These are phyloP conservation scores for Trametes elegans DNA, from an alignment of 768 basidiomycete species.

Conservation along the genomic window DNA sequence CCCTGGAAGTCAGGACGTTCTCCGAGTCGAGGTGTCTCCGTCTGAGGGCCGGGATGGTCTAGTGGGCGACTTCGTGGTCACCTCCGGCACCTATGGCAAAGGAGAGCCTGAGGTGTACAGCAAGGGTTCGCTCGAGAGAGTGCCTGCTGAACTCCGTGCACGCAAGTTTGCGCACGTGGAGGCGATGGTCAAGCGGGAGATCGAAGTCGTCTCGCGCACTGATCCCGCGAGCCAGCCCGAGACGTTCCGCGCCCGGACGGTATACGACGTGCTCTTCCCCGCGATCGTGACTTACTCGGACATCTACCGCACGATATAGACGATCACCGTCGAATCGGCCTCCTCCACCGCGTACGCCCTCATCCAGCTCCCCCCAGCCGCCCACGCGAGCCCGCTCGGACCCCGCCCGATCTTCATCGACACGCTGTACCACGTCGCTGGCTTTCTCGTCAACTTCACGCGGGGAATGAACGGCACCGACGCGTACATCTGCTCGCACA, in stretches of 20 bases:
- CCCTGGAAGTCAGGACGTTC: conserved; percentile 32
- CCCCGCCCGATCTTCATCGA: conserved; percentile 62
- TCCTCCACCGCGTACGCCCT: conserved; percentile 50
- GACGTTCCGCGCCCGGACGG: conserved; percentile 51
- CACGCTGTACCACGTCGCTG: conserved; percentile 65
- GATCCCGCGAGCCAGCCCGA: conserved; percentile 30
- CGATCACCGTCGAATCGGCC: conserved; percentile 47
- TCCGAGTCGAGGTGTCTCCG: conserved; percentile 28
- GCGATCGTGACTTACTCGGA: conserved; percentile 63
- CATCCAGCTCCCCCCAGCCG: conserved; percentile 40
- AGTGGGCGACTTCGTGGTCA: conserved; percentile 43
- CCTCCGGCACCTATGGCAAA: conserved; percentile 30
- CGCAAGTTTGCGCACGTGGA: conserved; percentile 34
- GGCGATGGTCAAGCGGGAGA: conserved; percentile 32
- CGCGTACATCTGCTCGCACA: conserved; percentile 61
- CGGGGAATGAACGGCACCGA: conserved; percentile 38
- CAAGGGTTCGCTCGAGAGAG: neutral
- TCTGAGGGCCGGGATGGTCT: conserved; percentile 35
- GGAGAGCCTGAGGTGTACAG: conserved; percentile 27
- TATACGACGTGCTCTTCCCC: conserved; percentile 68
- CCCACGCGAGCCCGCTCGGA: conserved; percentile 35
- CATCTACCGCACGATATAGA: conserved; percentile 56
- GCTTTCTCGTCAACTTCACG: conserved; percentile 65
- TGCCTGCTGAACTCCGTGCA: neutral
- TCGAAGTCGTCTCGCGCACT: conserved; percentile 25